Conservation (phyloP, 129 eudicot species). For the Glebionis coronaria region DNA sequence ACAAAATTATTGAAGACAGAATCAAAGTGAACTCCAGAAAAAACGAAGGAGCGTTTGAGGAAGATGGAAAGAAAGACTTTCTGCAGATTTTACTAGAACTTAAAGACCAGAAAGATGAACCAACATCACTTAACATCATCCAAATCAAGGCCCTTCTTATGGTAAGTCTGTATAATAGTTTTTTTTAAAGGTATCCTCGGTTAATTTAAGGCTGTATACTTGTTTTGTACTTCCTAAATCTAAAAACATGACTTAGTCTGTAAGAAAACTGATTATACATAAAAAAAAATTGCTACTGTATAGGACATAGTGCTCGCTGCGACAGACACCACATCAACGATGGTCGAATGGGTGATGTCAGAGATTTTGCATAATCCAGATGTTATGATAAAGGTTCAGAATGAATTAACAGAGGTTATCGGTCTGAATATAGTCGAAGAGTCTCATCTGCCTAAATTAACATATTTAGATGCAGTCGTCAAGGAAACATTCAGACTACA, state of each 20-base stretch:
- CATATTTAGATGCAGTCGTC: slow-evolving; percentile 40
- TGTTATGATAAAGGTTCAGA: slow-evolving; percentile 28
- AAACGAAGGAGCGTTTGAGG: background rate
- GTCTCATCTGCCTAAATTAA: slow-evolving; percentile 26
- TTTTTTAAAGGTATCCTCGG: too few species aligned
- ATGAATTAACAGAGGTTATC: slow-evolving; percentile 30
- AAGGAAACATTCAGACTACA: slow-evolving; percentile 43
- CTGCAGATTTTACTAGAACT: background rate
- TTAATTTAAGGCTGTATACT: too few species aligned
- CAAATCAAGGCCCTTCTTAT: background rate
- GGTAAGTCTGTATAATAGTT: background rate
- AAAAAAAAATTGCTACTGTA: background rate
- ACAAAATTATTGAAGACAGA: slow-evolving; percentile 25
- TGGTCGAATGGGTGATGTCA: slow-evolving; percentile 44
- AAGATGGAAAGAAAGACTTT: slow-evolving; percentile 3
- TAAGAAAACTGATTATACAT: too few species aligned
- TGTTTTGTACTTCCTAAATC: background rate
- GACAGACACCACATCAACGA: slow-evolving; percentile 33
- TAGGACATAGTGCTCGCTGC: slow-evolving; percentile 39
- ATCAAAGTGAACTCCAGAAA: slow-evolving; percentile 2
- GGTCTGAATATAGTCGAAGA: slow-evolving; percentile 36
- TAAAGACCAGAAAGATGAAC: background rate
- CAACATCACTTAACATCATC: background rate
- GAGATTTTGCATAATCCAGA: slow-evolving; percentile 36
- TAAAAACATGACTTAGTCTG: too few species aligned